phyloP scores from a whole-genome alignment of 2,329 filamentous ascomycete species.

The Endothia cerciana region DNA sequence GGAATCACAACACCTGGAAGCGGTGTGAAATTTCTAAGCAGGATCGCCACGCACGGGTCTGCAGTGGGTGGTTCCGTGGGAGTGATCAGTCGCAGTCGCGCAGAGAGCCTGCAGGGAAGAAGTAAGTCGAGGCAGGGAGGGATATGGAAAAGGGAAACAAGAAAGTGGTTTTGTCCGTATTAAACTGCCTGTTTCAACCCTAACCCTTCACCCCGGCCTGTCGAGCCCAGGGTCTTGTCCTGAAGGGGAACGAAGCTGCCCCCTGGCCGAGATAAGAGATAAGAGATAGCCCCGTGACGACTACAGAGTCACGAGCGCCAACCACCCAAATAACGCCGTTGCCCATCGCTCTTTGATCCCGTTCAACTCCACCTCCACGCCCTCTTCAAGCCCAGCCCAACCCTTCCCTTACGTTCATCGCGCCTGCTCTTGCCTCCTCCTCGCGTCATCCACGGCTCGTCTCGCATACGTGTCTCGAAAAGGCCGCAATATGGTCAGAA shows the following conservation, averaged over 20 bases:
- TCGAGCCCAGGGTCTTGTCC: not conserved
- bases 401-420: not conserved
- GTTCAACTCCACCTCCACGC: not conserved
- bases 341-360: not conserved
- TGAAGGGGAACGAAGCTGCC: conserved; percentile 4
- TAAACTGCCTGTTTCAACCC: not conserved
- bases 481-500: conserved; percentile 6
- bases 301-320: not conserved
- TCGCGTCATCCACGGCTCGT: not conserved
- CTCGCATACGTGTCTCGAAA: not conserved
- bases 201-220: conserved; percentile 1
- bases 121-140: not conserved
- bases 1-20: not conserved
- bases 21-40: not conserved
- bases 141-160: too few species aligned
- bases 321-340: not conserved
- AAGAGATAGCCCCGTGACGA: conserved; percentile 8
- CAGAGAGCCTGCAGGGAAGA: too few species aligned
- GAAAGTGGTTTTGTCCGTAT: too few species aligned
- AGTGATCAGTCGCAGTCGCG: too few species aligned
- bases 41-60: not conserved
- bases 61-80: too few species aligned
- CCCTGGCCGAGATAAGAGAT: conserved; percentile 12
- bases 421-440: not conserved
- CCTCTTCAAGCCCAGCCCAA: not conserved